Percentiles rank a stretch among this genome's conserved stretches.
phyloP scores from a whole-genome alignment of 2,329 filamentous ascomycete genomes.

The Penicillium glabrum region DNA sequence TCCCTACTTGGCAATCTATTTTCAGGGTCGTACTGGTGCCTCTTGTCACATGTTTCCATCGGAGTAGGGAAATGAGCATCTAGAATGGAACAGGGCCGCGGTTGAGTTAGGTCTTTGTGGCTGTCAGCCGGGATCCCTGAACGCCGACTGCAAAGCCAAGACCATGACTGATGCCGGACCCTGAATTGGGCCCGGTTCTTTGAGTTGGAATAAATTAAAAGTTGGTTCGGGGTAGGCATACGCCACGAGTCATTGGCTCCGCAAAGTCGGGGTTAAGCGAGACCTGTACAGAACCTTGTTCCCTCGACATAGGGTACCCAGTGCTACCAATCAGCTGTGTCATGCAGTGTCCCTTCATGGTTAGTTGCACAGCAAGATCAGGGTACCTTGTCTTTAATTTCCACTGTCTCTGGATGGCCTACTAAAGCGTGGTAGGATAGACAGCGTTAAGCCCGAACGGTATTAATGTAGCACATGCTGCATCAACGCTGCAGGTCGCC shows the following conservation, averaged over 20 bases:
- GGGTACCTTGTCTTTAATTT: background rate
- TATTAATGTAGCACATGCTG: slow-evolving; percentile 4
- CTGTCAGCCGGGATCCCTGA: background rate
- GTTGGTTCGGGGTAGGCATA: background rate
- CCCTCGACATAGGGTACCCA: background rate
- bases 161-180: background rate
- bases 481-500: background rate
- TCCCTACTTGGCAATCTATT: background rate
- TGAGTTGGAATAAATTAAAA: background rate
- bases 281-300: background rate
- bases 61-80: background rate
- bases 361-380: background rate
- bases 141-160: background rate
- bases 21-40: background rate
- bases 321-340: background rate
- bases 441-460: background rate
- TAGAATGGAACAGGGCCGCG: background rate
- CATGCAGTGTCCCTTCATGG: too few relatives aligned
- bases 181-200: background rate
- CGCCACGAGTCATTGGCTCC: background rate
- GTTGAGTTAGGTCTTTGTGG: background rate
- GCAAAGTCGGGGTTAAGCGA: background rate
- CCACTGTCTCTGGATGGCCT: background rate
- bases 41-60: slow-evolving; percentile 1
- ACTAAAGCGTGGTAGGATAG: background rate